Percentiles rank a stretch among this genome's conserved stretches.
Evolutionary conservation across 2,329 filamentous ascomycete genomes (phyloP).

Genomic region (Fusarium aywerte): DNA sequence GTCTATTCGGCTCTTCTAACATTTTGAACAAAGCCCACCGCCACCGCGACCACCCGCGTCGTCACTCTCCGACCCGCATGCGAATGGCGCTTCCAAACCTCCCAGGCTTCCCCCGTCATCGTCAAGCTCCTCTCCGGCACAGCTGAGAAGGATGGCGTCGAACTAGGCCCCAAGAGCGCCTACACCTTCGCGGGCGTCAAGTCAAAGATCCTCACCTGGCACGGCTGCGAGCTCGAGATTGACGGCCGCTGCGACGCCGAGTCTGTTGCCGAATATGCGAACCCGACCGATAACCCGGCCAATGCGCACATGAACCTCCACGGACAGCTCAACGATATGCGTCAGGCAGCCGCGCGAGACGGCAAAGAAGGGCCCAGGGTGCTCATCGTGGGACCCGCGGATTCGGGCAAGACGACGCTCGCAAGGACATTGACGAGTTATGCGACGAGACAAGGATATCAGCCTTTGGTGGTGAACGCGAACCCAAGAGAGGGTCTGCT

Average conservation of each 20-base stretch:
- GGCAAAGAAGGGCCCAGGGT: slow-evolving; percentile 77
- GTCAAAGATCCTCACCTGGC: slow-evolving; percentile 90
- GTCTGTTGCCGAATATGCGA: slow-evolving; percentile 69
- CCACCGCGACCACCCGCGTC: slow-evolving; percentile 57
- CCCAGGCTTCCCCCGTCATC: slow-evolving; percentile 57
- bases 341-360: slow-evolving; percentile 67
- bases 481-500: slow-evolving; percentile 85
- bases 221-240: slow-evolving; percentile 87
- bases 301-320: slow-evolving; percentile 86
- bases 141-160: slow-evolving; percentile 94
- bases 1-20: neutral
- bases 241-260: slow-evolving; percentile 67
- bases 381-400: slow-evolving; percentile 80
- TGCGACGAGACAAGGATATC: slow-evolving; percentile 76
- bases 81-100: slow-evolving; percentile 84
- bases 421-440: slow-evolving; percentile 82
- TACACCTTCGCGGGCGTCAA: slow-evolving; percentile 87
- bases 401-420: slow-evolving; percentile 85
- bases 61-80: slow-evolving; percentile 69
- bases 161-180: slow-evolving; percentile 81
- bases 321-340: slow-evolving; percentile 80
- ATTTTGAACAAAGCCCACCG: slow-evolving; percentile 49
- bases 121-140: slow-evolving; percentile 79
- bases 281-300: slow-evolving; percentile 83
- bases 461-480: slow-evolving; percentile 85